Conservation (phyloP, 768 basidiomycete genomes). For the Russula virescens region DNA sequence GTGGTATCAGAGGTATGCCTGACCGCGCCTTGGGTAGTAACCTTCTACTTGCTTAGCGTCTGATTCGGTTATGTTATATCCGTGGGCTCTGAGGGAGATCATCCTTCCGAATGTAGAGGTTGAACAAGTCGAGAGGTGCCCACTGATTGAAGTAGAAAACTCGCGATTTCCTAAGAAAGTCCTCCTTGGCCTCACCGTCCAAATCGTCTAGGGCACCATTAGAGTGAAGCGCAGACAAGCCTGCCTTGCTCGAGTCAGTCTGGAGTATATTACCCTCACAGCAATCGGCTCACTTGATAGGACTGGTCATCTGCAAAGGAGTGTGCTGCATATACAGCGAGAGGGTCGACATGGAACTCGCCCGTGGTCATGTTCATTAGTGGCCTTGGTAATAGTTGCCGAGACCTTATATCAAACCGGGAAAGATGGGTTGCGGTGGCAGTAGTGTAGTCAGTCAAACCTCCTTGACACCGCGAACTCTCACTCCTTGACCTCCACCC, state of each 20-base stretch:
- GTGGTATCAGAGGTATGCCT: background rate
- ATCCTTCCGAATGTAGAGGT: background rate
- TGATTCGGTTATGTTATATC: conserved; percentile 9
- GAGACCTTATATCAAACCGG: background rate
- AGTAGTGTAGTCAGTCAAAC: background rate
- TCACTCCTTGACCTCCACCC: background rate
- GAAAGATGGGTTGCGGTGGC: background rate
- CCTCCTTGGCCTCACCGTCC: conserved; percentile 38
- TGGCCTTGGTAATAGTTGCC: background rate
- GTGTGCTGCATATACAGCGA: conserved; percentile 29
- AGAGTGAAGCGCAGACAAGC: conserved; percentile 51
- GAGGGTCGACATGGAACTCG: background rate
- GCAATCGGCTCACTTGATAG: conserved; percentile 47
- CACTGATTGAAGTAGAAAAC: conserved; percentile 73
- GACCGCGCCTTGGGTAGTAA: background rate
- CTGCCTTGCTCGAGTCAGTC: conserved; percentile 45
- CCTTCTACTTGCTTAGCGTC: conserved; percentile 15
- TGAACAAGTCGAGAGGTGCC: conserved; percentile 5
- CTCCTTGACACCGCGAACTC: background rate
- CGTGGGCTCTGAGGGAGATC: conserved; percentile 7
- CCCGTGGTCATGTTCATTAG: background rate
- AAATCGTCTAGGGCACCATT: conserved; percentile 36
- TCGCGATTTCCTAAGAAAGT: conserved; percentile 47
- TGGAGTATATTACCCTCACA: background rate
- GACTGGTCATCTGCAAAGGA: conserved; percentile 52